Conservation (phyloP, 1,284 basidiomycete species). For the Pseudozyma thailandica region DNA sequence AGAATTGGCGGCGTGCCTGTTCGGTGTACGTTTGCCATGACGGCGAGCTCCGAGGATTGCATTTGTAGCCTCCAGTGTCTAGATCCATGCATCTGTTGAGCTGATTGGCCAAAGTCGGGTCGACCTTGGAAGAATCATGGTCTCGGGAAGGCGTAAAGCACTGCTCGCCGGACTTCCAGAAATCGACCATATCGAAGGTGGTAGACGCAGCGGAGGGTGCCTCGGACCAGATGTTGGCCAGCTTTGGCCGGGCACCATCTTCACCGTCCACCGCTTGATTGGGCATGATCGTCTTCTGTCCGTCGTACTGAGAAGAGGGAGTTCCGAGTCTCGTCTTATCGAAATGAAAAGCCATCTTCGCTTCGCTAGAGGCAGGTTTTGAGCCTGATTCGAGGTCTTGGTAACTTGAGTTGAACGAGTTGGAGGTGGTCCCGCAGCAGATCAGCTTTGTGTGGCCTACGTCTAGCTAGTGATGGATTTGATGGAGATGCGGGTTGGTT, state of each 20-base stretch:
- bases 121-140: conserved; percentile 3
- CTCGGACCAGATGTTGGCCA: conserved; percentile 12
- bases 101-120: conserved; percentile 4
- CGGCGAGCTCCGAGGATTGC: background rate
- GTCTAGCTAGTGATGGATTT: too few relatives aligned
- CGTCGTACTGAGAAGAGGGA: background rate
- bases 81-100: conserved; percentile 4
- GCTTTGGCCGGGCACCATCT: background rate
- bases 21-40: conserved; percentile 3
- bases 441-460: too few relatives aligned
- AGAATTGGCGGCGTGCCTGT: background rate
- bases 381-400: too few relatives aligned
- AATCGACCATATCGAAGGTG: conserved; percentile 3
- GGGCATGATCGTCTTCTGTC: background rate
- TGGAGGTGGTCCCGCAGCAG: too few relatives aligned
- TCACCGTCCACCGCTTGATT: background rate
- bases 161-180: conserved; percentile 8
- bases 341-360: conserved; percentile 12
- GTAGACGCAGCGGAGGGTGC: background rate
- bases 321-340: conserved; percentile 1
- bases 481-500: too few relatives aligned
- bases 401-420: too few relatives aligned
- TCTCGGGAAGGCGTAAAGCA: background rate
- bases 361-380: background rate
- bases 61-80: background rate